Evolutionary conservation across 2,329 filamentous ascomycete species (phyloP), one percentile per base, ranked within the genome.

Genomic region (Phaeosphaeria sp.): DNA sequence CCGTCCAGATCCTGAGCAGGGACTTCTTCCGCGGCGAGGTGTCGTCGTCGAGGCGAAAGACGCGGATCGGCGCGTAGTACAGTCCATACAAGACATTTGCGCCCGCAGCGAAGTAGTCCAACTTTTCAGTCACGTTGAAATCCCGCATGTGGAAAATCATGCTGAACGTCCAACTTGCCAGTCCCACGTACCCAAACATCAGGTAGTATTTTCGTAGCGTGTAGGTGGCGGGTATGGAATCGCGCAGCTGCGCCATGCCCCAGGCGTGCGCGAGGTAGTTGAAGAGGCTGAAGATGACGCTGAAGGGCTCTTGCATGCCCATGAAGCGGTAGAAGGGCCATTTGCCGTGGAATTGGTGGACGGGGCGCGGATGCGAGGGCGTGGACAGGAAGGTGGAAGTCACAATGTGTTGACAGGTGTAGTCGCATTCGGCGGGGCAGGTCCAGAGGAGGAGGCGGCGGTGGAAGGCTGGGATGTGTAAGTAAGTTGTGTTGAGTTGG

Each of bases 331-430:
- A 84, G 80, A 99, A 99, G 41, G 95, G 95, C 95, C 95, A 99
- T 85, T 99, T 99, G 30, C 95, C 95, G 81, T 99, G 93, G 83
- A 93, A 99, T 80, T 99, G 95, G 55, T 94, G 89, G 50, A 97
- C 79, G 11, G 88, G 85, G 27, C 87, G 77, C 62, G 86, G 80
- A 81, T 88, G 88, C 33, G 86, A 85, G 59, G 87, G 85, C 62
- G 85, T 82, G 23, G 85, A 81, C 64, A 93, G 79, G 63, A 94
- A 92, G 57, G 81, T 80, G 67, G 86, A 79, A 55, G 95, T 98
- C 59, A 96, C 84, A 76, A 97, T 90, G 83, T 96, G 94, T 78
- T 99, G 95, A 83, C 95, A 99, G 60, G 91, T 90, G 82, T 99
- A 96, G 83, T 99, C 93, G 87, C 95, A 99, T 85, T 99, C 94